Evolutionary conservation across 2,329 filamentous ascomycete genomes (phyloP).

Genomic region (Leptographium radiaticola): DNA sequence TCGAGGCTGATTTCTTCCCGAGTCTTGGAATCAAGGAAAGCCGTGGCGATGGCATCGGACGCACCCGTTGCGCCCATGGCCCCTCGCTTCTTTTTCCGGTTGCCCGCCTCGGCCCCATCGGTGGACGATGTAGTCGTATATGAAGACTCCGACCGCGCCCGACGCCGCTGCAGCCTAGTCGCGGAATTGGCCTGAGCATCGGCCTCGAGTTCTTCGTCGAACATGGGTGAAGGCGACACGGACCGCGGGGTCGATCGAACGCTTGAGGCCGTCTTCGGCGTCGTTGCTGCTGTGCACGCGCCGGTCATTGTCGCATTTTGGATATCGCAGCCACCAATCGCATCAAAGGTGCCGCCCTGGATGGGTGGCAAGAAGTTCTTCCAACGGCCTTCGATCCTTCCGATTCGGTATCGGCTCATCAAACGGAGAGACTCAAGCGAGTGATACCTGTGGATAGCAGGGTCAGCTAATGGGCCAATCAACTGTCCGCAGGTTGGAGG

Average conservation of each 20-base stretch:
- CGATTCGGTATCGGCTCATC: conserved; percentile 77
- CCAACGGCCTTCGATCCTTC: conserved; percentile 70
- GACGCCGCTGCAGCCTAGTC: background rate
- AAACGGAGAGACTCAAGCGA: conserved; percentile 60
- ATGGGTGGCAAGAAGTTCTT: conserved; percentile 82
- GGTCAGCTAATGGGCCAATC: background rate
- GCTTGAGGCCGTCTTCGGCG: conserved; percentile 15
- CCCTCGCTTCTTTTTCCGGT: background rate
- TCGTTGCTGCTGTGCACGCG: conserved; percentile 22
- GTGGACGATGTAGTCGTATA: conserved; percentile 42
- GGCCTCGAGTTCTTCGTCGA: conserved; percentile 24
- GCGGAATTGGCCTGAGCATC: background rate
- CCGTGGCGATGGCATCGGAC: conserved; percentile 24
- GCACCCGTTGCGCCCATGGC: background rate
- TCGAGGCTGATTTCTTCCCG: conserved; percentile 65
- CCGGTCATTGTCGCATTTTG: background rate
- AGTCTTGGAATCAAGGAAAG: conserved; percentile 61
- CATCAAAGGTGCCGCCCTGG: conserved; percentile 68
- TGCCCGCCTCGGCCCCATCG: conserved; percentile 26
- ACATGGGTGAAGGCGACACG: conserved; percentile 34
- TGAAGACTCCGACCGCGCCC: conserved; percentile 32
- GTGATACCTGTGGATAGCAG: conserved; percentile 49
- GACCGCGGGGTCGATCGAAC: conserved; percentile 13
- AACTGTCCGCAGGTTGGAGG: background rate
- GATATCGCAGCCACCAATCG: conserved; percentile 30